These are phyloP conservation scores for Umbellularia californica DNA, from an alignment of 164 flowering plant species.

Conservation along the genomic window DNA sequence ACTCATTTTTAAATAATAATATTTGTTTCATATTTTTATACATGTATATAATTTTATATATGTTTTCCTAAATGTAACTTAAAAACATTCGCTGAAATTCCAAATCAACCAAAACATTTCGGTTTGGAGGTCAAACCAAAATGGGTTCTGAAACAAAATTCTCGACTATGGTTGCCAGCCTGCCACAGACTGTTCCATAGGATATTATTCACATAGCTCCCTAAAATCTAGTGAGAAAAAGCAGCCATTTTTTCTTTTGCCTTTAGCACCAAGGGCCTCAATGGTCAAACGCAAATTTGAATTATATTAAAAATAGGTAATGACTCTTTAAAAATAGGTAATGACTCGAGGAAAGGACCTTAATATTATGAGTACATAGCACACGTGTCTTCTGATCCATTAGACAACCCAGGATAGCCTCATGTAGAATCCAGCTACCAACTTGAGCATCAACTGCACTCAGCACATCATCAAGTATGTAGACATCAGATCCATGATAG, in stretches of 20 bases:
- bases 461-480: constrained; percentile 87
- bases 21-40: no score
- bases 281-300: not conserved
- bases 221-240: not conserved
- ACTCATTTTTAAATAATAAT: no score
- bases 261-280: not conserved
- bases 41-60: no score
- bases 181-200: not conserved
- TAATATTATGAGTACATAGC: constrained; percentile 81
- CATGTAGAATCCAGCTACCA: constrained; percentile 57
- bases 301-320: not conserved
- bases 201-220: not conserved
- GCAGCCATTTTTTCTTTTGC: not conserved
- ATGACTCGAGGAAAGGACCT: constrained; percentile 40
- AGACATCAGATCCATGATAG: constrained; percentile 58
- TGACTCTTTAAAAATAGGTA: not conserved
- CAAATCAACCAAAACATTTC: no score
- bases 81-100: no score
- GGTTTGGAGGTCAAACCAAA: no score
- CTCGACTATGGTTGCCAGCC: no score
- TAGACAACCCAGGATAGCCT: constrained; percentile 69
- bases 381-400: constrained; percentile 56
- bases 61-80: no score
- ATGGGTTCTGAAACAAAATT: no score
- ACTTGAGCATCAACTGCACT: constrained; percentile 99